Percentiles rank a stretch among this genome's conserved stretches.
These are phyloP conservation scores for Oenanthe javanica DNA, from an alignment of 140 eudicot genomes.

Conservation along the genomic window DNA sequence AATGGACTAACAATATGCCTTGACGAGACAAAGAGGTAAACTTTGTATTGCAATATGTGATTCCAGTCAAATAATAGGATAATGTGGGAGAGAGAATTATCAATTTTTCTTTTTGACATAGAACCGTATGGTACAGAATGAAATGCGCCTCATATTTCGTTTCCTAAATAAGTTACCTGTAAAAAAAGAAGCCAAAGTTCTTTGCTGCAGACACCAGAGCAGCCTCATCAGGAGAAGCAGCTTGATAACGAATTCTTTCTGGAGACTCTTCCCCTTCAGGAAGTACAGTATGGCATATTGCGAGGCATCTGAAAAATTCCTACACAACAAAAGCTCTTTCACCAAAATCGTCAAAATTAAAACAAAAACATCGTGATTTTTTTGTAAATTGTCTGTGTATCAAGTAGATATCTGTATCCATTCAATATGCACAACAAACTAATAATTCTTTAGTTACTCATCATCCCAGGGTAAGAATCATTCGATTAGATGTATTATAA, in stretches of 20 bases:
- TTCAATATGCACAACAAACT: not conserved
- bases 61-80: not conserved
- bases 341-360: not conserved
- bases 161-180: conserved; percentile 36
- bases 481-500: not conserved
- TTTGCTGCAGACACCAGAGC: conserved; percentile 95
- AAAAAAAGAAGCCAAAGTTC: conserved; percentile 94
- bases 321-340: conserved; percentile 26
- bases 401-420: not conserved
- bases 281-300: conserved; percentile 96
- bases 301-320: conserved; percentile 99
- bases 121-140: not conserved
- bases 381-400: not conserved
- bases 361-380: not conserved
- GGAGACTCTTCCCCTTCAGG: conserved; percentile 98
- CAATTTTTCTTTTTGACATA: not conserved
- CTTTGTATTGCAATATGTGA: not conserved
- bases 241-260: conserved; percentile 81
- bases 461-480: not conserved
- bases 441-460: not conserved
- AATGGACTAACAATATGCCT: not conserved
- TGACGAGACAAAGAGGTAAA: not conserved
- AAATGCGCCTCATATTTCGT: not conserved
- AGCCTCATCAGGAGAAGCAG: conserved; percentile 97
- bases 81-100: not conserved